Evolutionary conservation across 768 basidiomycete genomes (phyloP).

Genomic region (Saitozyma podzolica): DNA sequence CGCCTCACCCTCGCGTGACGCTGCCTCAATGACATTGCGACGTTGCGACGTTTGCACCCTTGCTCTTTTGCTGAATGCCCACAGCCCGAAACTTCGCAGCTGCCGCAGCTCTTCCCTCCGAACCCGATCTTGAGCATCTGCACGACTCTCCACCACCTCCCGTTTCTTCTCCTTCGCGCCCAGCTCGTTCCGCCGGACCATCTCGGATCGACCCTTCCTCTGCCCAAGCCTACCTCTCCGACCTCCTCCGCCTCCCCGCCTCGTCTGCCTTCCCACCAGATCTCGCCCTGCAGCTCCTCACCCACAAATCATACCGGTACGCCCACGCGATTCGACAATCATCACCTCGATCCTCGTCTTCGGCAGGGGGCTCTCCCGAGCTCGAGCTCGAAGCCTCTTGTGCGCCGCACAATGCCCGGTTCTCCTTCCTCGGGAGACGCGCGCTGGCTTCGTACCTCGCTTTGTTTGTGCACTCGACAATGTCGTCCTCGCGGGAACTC

Average conservation of each 20-base stretch:
- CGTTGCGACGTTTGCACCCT: no score
- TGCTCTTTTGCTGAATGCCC: no score
- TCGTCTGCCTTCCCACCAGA: conserved; percentile 37
- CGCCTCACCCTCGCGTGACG: not conserved
- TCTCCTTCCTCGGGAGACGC: conserved; percentile 46
- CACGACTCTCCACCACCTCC: not conserved
- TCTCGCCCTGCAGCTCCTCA: conserved; percentile 49
- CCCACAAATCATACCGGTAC: conserved; percentile 51
- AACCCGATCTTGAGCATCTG: conserved; percentile 1
- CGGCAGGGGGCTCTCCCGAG: not conserved
- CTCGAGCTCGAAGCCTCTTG: conserved; percentile 10
- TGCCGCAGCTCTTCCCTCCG: conserved; percentile 14
- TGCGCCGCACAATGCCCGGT: conserved; percentile 41
- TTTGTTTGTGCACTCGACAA: conserved; percentile 45
- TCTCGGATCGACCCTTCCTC: conserved; percentile 10
- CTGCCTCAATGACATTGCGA: no score
- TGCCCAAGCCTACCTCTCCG: conserved; percentile 39
- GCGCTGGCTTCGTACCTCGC: conserved; percentile 41
- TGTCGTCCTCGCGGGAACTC: conserved; percentile 3
- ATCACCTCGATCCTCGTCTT: not conserved
- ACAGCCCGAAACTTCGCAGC: conserved; percentile 16
- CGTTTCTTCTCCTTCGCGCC: conserved; percentile 1
- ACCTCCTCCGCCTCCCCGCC: conserved; percentile 40
- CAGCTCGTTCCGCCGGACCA: not conserved
- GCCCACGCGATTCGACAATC: conserved; percentile 36